Base-by-base conservation (phyloP, 768 basidiomycete genomes). In the Atractiella rhizophila region DNA sequence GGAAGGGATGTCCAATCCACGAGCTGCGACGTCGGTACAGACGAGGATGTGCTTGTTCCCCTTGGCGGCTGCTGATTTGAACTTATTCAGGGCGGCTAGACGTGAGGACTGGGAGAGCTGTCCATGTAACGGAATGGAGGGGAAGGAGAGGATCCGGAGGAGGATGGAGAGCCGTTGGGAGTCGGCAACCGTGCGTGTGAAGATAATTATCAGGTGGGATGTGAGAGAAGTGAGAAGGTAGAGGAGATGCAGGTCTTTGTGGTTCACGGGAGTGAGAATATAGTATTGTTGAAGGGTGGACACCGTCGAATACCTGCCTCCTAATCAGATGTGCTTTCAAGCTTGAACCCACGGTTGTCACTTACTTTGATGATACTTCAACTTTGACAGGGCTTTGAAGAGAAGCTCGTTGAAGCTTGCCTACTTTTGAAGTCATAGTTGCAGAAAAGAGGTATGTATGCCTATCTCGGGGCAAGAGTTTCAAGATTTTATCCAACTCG, bases 381-480 rank as follows among this genome's bases (percentile, higher is more conserved):
- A 96, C 73, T 49, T 77, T 69, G 20, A 86, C 71, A n/a, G 91
- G 91, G 55, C 88, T 85, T 25, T 70, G 69, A 54, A 96, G 64
- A 64, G 81, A 85, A 25, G 91, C 86, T 39, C 88, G 63, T 57
- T 96, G 88, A 10, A 98, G 65, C 59, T 94, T 94, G 10, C 79
- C 82, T 4, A 98, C 83, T 61, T 94, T 96, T 12, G 82, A 83
- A 10, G 91, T 88, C 88, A 98, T 96, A 18, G 88, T 96, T 5
- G 88, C 91, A 11, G 88, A 94, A 63, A 85, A 98, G 2, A 98
- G 68, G 56, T 83, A 94, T 3, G 91, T 98, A 24, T 76, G 79
- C 10, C 91, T 70, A 51, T 94, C 86, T 54, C 73, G 80, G 18
- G 88, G 91, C 47, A 98, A 75, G 28, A 81, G 70, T 60, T 86